These are phyloP conservation scores for Butyriboletus loyo DNA, from an alignment of 768 basidiomycete genomes.

Conservation along the genomic window DNA sequence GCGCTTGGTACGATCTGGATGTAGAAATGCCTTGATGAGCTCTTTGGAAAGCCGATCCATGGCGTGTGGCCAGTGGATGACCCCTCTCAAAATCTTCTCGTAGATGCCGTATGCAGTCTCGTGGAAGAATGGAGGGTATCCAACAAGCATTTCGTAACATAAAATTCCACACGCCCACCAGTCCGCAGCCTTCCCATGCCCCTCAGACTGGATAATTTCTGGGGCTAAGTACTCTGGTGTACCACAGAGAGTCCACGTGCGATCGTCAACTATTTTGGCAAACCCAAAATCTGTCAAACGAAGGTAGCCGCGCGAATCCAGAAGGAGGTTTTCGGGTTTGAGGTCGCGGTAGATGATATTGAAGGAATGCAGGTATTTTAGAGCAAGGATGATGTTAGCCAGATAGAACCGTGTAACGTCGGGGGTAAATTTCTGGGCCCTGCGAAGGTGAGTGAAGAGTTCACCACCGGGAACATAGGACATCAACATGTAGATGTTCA, in stretches of 20 bases:
- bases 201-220: conserved; percentile 96
- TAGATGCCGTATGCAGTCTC: conserved; percentile 98
- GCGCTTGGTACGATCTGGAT: conserved; percentile 88
- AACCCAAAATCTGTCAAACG: conserved; percentile 98
- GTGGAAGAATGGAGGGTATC: conserved; percentile 98
- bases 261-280: conserved; percentile 95
- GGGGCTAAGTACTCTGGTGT: conserved; percentile 97
- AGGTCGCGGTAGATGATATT: conserved; percentile 99
- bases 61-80: conserved; percentile 86
- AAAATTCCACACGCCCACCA: conserved; percentile 99
- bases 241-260: conserved; percentile 96
- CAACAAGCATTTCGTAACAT: conserved; percentile 98
- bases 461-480: conserved; percentile 97
- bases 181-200: conserved; percentile 96
- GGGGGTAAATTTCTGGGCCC: conserved; percentile 91
- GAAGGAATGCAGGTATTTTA: conserved; percentile 92
- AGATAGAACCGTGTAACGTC: conserved; percentile 98
- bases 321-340: conserved; percentile 97
- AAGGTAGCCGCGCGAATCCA: conserved; percentile 90
- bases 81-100: conserved; percentile 90
- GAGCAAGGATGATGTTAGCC: conserved; percentile 91
- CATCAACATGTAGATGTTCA: conserved; percentile 98
- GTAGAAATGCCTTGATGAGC: conserved; percentile 83
- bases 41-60: conserved; percentile 89
- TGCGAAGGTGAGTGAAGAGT: conserved; percentile 92